phyloP scores from a whole-genome alignment of 352 stramenopile genomes.

The Phytopythium sindhum region DNA sequence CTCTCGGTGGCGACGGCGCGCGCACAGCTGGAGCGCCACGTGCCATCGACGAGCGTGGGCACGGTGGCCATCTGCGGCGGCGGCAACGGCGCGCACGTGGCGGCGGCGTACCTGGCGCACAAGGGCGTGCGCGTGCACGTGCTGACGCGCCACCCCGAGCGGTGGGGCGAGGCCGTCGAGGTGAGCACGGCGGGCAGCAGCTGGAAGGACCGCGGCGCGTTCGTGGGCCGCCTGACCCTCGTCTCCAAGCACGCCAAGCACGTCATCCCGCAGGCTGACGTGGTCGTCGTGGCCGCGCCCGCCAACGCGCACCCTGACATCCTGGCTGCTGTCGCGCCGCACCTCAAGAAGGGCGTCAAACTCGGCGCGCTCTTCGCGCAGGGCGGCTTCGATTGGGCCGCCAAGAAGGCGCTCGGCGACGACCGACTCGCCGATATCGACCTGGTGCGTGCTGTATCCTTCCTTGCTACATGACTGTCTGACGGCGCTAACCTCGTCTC shows the following conservation, averaged over 20 bases:
- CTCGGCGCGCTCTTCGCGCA: slow-evolving; percentile 90
- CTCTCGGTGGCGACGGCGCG: slow-evolving; percentile 74
- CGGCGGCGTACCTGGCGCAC: slow-evolving; percentile 84
- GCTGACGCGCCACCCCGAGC: slow-evolving; percentile 77
- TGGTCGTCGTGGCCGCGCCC: slow-evolving; percentile 88
- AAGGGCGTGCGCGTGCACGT: slow-evolving; percentile 83
- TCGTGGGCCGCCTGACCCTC: slow-evolving; percentile 64
- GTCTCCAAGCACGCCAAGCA: slow-evolving; percentile 82
- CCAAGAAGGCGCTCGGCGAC: slow-evolving; percentile 82
- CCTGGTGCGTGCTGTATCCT: slow-evolving; percentile 34
- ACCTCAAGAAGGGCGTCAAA: slow-evolving; percentile 83
- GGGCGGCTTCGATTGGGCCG: slow-evolving; percentile 91
- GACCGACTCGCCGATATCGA: slow-evolving; percentile 54
- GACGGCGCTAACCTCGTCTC: background rate
- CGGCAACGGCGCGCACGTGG: slow-evolving; percentile 90
- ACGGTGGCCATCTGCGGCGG: slow-evolving; percentile 90
- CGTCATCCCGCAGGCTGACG: slow-evolving; percentile 85
- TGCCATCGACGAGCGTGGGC: slow-evolving; percentile 37
- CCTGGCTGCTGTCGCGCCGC: slow-evolving; percentile 66
- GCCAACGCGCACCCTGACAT: slow-evolving; percentile 87
- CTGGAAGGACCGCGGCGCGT: slow-evolving; percentile 77
- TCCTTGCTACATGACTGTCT: background rate
- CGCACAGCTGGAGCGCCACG: slow-evolving; percentile 53
- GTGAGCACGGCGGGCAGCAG: slow-evolving; percentile 82
- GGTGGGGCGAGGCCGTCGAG: slow-evolving; percentile 76